Percentiles rank a stretch among this genome's conserved stretches.
Evolutionary conservation across 192 early-diverging fungal species (phyloP).

Genomic region (Coemansia sp.): DNA sequence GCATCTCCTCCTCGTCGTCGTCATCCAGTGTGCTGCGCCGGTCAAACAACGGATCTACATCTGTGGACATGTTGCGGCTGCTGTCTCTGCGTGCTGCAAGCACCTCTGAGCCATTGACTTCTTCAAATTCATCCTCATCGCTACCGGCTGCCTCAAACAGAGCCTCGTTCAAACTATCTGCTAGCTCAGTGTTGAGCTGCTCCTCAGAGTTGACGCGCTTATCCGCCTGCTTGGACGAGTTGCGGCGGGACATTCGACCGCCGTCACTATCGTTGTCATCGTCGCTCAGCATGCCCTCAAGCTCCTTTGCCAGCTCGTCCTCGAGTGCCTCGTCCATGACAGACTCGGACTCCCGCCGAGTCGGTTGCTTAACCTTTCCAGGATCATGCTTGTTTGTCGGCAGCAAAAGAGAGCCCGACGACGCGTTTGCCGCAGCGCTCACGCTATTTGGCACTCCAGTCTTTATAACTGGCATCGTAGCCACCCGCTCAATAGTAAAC

Average conservation of each 20-base stretch:
- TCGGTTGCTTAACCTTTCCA: not conserved
- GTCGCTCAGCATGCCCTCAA: constrained; percentile 44
- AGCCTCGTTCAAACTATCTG: constrained; percentile 20
- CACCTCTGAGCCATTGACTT: constrained; percentile 32
- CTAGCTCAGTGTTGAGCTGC: constrained; percentile 30
- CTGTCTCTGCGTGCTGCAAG: constrained; percentile 8
- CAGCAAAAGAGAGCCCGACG: constrained; percentile 22
- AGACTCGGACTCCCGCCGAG: constrained; percentile 10
- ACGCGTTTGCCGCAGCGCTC: constrained; percentile 1
- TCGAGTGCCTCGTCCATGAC: constrained; percentile 33
- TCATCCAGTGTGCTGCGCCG: constrained; percentile 12
- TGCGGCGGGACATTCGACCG: constrained; percentile 1
- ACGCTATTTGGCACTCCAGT: constrained; percentile 14
- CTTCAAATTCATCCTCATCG: constrained; percentile 53
- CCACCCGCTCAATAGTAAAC: constrained; percentile 41
- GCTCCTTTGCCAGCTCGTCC: constrained; percentile 45
- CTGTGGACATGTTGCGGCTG: not conserved
- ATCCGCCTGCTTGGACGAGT: not conserved
- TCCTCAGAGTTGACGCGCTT: constrained; percentile 21
- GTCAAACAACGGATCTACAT: constrained; percentile 15
- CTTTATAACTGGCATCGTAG: constrained; percentile 14
- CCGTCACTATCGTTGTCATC: constrained; percentile 24
- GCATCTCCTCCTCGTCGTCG: constrained; percentile 42
- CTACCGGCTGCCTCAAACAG: constrained; percentile 24
- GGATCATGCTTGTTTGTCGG: constrained; percentile 28